These are phyloP conservation scores for Rhodotorula graminis DNA, from an alignment of 768 basidiomycete species.

Conservation along the genomic window DNA sequence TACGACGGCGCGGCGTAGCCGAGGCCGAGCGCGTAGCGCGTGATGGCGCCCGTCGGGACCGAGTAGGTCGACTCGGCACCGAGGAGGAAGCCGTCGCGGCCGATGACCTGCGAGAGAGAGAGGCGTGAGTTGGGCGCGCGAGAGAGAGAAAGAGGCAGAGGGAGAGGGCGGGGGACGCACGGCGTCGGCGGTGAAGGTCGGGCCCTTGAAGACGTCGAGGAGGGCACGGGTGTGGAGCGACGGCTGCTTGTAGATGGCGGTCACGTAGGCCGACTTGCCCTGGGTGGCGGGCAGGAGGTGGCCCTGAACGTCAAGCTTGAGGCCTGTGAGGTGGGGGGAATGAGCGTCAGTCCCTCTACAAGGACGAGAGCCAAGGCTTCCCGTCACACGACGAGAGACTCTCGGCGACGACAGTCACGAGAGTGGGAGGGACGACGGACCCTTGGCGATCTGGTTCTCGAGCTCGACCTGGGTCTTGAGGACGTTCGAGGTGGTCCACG, in stretches of 20 bases:
- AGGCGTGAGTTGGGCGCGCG: not conserved
- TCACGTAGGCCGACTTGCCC: slow-evolving; percentile 73
- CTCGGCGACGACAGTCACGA: no score
- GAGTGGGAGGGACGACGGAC: slow-evolving; percentile 18
- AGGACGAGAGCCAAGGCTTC: no score
- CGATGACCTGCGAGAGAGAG: slow-evolving; percentile 45
- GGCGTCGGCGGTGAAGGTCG: slow-evolving; percentile 92
- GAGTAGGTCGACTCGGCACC: slow-evolving; percentile 97
- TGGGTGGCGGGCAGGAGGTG: slow-evolving; percentile 81
- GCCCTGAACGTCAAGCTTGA: slow-evolving; percentile 87
- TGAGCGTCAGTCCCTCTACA: no score
- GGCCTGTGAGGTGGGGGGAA: slow-evolving; percentile 49
- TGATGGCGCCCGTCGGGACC: slow-evolving; percentile 85
- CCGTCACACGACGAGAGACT: no score
- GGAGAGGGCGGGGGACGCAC: slow-evolving; percentile 44
- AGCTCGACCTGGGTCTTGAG: slow-evolving; percentile 88
- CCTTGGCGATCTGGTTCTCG: slow-evolving; percentile 94
- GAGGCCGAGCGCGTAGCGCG: slow-evolving; percentile 82
- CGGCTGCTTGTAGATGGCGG: slow-evolving; percentile 88
- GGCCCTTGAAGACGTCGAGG: slow-evolving; percentile 95
- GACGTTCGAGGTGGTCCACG: slow-evolving; percentile 91
- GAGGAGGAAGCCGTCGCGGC: slow-evolving; percentile 93
- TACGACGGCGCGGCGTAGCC: slow-evolving; percentile 97
- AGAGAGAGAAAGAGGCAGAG: no score
- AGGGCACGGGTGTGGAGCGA: slow-evolving; percentile 84